Evolutionary conservation across 1,284 basidiomycete species (phyloP).

Genomic region (Filobasidium uniguttulatum): DNA sequence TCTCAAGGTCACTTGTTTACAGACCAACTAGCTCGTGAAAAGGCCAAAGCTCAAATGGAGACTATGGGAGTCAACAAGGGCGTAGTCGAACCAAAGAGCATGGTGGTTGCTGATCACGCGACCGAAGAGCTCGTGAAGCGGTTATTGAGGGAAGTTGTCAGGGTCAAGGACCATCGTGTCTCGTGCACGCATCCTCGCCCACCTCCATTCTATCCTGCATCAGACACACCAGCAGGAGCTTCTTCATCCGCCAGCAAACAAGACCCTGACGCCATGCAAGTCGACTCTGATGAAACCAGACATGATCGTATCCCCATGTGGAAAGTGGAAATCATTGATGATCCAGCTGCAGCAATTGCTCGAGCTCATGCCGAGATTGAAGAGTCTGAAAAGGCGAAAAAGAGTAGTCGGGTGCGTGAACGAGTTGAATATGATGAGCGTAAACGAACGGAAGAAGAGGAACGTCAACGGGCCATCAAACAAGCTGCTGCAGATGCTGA

Average conservation of each 20-base stretch:
- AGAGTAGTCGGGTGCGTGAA: not conserved
- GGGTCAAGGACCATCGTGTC: not conserved
- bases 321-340: not conserved
- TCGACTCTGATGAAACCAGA: no score
- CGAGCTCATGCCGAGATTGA: not conserved
- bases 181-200: not conserved
- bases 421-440: not conserved
- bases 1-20: not conserved
- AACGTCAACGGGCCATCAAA: no score
- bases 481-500: not conserved
- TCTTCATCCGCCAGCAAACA: no score
- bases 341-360: not conserved
- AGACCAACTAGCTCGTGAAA: not conserved
- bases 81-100: not conserved
- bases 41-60: not conserved
- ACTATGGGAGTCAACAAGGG: not conserved
- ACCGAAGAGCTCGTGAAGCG: not conserved
- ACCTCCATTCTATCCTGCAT: not conserved
- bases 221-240: no score
- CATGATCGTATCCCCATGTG: not conserved
- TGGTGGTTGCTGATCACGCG: not conserved
- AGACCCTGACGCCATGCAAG: not conserved
- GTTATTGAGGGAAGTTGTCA: not conserved
- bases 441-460: not conserved
- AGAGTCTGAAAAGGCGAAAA: not conserved